Evolutionary conservation across 2,329 filamentous ascomycete genomes (phyloP).

Genomic region (Colletotrichum liaoningense): DNA sequence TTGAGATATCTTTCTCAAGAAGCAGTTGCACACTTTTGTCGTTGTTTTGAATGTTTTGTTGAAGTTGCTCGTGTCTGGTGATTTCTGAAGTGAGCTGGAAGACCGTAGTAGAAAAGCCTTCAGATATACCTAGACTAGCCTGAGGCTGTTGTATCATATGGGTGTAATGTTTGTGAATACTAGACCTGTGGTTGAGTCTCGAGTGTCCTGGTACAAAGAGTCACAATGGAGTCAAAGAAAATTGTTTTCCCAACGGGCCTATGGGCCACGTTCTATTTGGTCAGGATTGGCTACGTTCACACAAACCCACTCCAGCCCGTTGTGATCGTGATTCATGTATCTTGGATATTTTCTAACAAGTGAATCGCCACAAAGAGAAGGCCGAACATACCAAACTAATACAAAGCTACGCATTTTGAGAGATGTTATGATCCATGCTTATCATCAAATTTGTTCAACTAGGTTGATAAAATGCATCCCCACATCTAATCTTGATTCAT

Average conservation of each 20-base stretch:
- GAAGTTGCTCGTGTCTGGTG: neutral
- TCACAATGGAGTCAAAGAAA: neutral
- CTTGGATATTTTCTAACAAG: too few species aligned
- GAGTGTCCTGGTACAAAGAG: neutral
- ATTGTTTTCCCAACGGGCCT: neutral
- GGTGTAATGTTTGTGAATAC: neutral
- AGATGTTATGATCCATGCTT: too few species aligned
- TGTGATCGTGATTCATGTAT: too few species aligned
- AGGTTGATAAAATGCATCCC: too few species aligned
- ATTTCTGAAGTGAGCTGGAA: neutral
- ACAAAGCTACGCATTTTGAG: too few species aligned
- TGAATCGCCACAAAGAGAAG: too few species aligned
- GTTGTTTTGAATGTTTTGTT: neutral
- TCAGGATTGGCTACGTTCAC: neutral
- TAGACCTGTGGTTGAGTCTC: neutral
- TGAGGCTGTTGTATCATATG: neutral
- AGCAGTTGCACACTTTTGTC: neutral
- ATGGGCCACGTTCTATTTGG: neutral
- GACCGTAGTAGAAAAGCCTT: neutral
- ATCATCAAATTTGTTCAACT: too few species aligned
- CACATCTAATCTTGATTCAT: too few species aligned
- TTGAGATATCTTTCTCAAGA: accelerated
- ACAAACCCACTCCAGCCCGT: too few species aligned
- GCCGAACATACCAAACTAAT: too few species aligned
- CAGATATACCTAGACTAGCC: neutral